Conservation (phyloP, 441 rosid genomes). For the Gossypium trilobum region DNA sequence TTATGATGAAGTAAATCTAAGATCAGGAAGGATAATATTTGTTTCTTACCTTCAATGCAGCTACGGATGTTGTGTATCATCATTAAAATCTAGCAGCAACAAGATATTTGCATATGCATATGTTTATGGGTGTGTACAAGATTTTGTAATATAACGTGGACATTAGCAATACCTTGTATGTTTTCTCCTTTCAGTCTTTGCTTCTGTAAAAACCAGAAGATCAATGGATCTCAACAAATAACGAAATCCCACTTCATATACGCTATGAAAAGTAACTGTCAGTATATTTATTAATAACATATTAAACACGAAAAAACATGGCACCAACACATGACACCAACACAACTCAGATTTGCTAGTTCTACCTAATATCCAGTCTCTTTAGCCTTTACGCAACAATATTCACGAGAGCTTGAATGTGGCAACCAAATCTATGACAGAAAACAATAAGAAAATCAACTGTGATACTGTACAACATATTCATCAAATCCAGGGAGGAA, state of each 20-base stretch:
- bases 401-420: not conserved
- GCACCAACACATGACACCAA: no score
- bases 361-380: not conserved
- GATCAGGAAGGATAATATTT: no score
- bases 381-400: not conserved
- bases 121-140: not conserved
- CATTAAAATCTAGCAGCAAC: no score
- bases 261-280: not conserved
- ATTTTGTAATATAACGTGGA: not conserved
- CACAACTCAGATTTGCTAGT: no score
- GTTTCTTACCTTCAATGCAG: no score
- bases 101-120: not conserved
- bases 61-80: no score
- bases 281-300: no score
- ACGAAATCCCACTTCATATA: not conserved
- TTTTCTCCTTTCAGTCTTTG: not conserved
- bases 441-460: not conserved
- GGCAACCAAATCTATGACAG: not conserved
- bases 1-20: not conserved
- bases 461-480: not conserved
- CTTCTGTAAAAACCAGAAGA: not conserved
- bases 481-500: not conserved
- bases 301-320: no score
- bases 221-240: not conserved
- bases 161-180: not conserved